Evolutionary conservation across 176 grass and related monocot genomes (phyloP), one percentile per base, ranked within the genome.

Genomic region (Cocos nucifera): DNA sequence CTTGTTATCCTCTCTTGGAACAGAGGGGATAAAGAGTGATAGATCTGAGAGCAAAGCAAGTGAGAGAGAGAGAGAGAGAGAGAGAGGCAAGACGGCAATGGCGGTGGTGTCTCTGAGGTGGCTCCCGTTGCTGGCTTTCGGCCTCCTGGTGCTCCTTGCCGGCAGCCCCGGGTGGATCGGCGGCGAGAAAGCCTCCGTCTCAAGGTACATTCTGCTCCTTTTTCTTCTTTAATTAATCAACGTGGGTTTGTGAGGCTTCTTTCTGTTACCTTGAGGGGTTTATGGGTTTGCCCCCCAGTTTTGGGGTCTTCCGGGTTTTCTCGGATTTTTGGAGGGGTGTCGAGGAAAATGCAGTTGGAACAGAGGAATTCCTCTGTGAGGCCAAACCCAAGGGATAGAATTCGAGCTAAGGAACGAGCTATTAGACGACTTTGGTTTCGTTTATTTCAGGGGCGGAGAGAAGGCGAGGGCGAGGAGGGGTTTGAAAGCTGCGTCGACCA

Each of bases 191-290:
- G 14, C 72, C 35, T 54, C 61, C 8, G 64, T 57, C 20, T 66
- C 79, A 24, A 64, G 89, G 89, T 87, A 69, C 69, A 57, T 76
- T 3, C 2, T 3, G 51, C 0, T 16, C 64, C 6, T 58, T 58
- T 27, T 1, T 23, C 12, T 15, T 0, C 1, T 54, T 22, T 5
- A 53, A 8, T 17, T n/a, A 4, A 12, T 44, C 35, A 54, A 54
- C 14, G 25, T 14, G 64, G 50, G 23, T 14, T 44, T 12, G 35
- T 44, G 35, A 44, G 10, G 35, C 2, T 44, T 44, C 35, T 3
- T 44, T 44, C 8, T 12, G 35, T 44, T 44, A 2, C 35, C 35
- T 44, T 2, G 35, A 12, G 12, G 10, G 35, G 3, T 14, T 12
- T 44, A 12, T 44, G 35, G 9, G 35, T 44, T 35, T 30, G 21